These are phyloP conservation scores for Scutellaria minor DNA, from an alignment of 257 asterid genomes.

Conservation along the genomic window DNA sequence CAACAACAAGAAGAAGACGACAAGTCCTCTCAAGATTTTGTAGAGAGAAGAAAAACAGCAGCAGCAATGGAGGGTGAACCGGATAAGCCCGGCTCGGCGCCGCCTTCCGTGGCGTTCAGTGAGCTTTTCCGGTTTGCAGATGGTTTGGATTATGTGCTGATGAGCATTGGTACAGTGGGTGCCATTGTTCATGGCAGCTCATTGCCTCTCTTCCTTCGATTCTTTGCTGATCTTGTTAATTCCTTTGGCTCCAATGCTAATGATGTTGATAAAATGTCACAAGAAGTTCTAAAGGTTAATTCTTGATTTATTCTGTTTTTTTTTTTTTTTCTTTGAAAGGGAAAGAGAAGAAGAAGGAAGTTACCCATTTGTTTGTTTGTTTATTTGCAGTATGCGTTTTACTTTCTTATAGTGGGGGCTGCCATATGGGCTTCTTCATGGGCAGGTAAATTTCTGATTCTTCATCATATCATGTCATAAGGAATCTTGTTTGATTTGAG, in stretches of 20 bases:
- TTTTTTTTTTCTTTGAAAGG: not conserved
- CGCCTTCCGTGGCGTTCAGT: slow-evolving; percentile 52
- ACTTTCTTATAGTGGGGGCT: slow-evolving; percentile 96
- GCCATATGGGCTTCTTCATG: slow-evolving; percentile 99
- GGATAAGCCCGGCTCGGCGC: slow-evolving; percentile 47
- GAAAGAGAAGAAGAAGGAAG: not conserved
- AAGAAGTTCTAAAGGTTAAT: slow-evolving; percentile 80
- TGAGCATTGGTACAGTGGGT: slow-evolving; percentile 79
- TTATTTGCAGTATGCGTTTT: slow-evolving; percentile 86
- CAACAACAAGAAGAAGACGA: not conserved
- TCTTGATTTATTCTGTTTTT: not conserved
- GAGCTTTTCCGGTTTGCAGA: slow-evolving; percentile 92
- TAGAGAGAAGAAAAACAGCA: slow-evolving; percentile 17
- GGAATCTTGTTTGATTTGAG: not conserved
- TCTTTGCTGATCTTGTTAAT: slow-evolving; percentile 97
- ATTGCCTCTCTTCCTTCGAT: slow-evolving; percentile 85
- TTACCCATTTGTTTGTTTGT: slow-evolving; percentile 21
- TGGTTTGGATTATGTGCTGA: slow-evolving; percentile 72
- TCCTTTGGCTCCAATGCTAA: slow-evolving; percentile 87
- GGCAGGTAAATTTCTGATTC: slow-evolving; percentile 64
- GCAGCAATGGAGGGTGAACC: slow-evolving; percentile 32
- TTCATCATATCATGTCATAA: no score
- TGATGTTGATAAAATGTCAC: slow-evolving; percentile 87
- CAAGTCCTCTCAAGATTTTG: not conserved
- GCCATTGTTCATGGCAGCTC: slow-evolving; percentile 92